phyloP scores from a whole-genome alignment of 208 protist species.

The Leishmania braziliensis region DNA sequence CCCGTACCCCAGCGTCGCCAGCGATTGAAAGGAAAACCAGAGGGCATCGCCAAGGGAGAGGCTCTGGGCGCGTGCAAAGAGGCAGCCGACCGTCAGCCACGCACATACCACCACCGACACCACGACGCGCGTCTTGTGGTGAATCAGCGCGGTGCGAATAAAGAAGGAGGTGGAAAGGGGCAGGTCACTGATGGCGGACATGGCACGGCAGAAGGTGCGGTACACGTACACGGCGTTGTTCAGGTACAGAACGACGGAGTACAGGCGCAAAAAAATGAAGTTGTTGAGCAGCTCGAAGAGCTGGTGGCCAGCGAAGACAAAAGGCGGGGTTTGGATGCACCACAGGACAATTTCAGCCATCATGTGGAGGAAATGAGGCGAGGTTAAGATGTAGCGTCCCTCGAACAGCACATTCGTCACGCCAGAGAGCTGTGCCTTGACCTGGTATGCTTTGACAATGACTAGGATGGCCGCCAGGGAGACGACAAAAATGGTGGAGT shows the following conservation, averaged over 20 bases:
- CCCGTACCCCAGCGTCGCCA: constrained; percentile 80
- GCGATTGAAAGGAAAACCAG: constrained; percentile 81
- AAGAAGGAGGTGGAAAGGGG: constrained; percentile 66
- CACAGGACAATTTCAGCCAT: constrained; percentile 56
- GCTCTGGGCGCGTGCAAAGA: constrained; percentile 57
- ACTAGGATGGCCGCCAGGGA: constrained; percentile 47
- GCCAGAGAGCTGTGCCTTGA: constrained; percentile 67
- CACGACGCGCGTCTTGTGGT: constrained; percentile 36
- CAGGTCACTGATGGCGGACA: constrained; percentile 53
- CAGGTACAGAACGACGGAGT: constrained; percentile 71
- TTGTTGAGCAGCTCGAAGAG: constrained; percentile 69
- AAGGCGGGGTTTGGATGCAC: constrained; percentile 74
- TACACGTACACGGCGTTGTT: constrained; percentile 69
- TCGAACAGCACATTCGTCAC: constrained; percentile 70
- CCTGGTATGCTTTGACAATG: constrained; percentile 63
- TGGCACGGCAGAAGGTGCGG: constrained; percentile 70
- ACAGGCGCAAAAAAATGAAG: constrained; percentile 75
- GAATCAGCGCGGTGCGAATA: constrained; percentile 63
- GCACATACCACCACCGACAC: constrained; percentile 24
- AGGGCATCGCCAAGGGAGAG: constrained; percentile 52
- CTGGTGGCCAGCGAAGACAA: constrained; percentile 43
- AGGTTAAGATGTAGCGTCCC: constrained; percentile 64
- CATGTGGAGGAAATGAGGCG: constrained; percentile 75
- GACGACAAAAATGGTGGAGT: constrained; percentile 67
- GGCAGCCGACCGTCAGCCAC: constrained; percentile 56